Evolutionary conservation across 2,329 filamentous ascomycete species (phyloP).

Genomic region (Phialophora expanda): DNA sequence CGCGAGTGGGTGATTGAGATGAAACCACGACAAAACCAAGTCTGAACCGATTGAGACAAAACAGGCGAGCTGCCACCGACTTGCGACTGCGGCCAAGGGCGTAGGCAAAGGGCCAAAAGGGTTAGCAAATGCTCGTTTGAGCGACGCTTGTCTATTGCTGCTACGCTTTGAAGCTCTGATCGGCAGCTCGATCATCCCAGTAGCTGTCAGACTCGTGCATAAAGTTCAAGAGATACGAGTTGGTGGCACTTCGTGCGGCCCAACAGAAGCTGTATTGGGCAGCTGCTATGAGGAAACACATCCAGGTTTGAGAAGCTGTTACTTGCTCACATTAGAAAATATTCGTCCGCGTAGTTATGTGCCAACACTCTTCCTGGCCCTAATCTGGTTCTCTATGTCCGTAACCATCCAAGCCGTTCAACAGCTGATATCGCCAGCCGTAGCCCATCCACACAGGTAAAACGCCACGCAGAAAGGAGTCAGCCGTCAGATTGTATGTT

Average conservation of each 20-base stretch:
- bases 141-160: not conserved
- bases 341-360: not conserved
- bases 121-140: not conserved
- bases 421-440: not conserved
- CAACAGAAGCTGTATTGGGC: not conserved
- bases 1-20: slow-evolving; percentile 9
- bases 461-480: not conserved
- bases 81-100: not conserved
- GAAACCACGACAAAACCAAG: not conserved
- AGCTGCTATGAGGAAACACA: not conserved
- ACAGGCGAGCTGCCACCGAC: slow-evolving; percentile 1
- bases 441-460: not conserved
- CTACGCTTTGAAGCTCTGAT: not conserved
- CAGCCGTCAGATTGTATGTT: not conserved
- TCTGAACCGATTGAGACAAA: slow-evolving; percentile 1
- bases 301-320: not conserved
- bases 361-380: not conserved
- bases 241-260: not conserved
- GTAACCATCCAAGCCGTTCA: not conserved
- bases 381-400: not conserved
- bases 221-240: not conserved
- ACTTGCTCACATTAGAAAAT: not conserved
- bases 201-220: not conserved
- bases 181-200: not conserved
- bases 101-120: not conserved